Conservation (phyloP, 257 asterid species). For the Rubia yunnanensis region DNA sequence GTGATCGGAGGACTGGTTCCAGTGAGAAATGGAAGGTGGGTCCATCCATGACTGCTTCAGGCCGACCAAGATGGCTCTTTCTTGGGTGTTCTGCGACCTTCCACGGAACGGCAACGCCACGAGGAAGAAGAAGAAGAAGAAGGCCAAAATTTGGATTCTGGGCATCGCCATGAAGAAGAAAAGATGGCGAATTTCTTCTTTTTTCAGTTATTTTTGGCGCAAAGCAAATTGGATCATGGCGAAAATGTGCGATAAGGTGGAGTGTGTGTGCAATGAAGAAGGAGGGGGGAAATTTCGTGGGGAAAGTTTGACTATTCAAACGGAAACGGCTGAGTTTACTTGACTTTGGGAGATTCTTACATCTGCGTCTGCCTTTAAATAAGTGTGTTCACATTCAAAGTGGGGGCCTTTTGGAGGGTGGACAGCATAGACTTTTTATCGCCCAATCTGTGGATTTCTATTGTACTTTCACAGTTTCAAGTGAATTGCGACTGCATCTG, state of each 20-base stretch:
- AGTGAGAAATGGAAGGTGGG: slow-evolving; percentile 46
- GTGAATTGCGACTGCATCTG: not conserved
- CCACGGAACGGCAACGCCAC: slow-evolving; percentile 34
- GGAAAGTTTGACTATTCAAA: not conserved
- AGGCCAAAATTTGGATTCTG: slow-evolving; percentile 7
- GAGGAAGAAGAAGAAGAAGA: slow-evolving; percentile 16
- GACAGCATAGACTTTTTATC: not conserved
- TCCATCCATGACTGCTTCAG: slow-evolving; percentile 51
- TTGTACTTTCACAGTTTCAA: too few relatives aligned
- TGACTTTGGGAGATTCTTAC: not conserved
- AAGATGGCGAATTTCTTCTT: not conserved
- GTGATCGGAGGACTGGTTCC: slow-evolving; percentile 47
- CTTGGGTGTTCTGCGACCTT: slow-evolving; percentile 28
- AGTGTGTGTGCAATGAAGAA: not conserved
- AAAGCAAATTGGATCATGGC: not conserved
- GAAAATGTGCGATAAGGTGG: slow-evolving; percentile 7
- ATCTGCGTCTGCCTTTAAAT: not conserved
- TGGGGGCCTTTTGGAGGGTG: not conserved
- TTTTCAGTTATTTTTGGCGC: not conserved
- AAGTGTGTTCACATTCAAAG: not conserved
- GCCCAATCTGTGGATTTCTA: not conserved
- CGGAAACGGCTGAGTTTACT: not conserved
- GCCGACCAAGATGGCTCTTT: slow-evolving; percentile 40
- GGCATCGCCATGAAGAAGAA: not conserved
- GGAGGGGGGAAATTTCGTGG: not conserved